These are phyloP conservation scores for Begonia fuchsioides DNA, from an alignment of 306 rosid species.

Conservation along the genomic window DNA sequence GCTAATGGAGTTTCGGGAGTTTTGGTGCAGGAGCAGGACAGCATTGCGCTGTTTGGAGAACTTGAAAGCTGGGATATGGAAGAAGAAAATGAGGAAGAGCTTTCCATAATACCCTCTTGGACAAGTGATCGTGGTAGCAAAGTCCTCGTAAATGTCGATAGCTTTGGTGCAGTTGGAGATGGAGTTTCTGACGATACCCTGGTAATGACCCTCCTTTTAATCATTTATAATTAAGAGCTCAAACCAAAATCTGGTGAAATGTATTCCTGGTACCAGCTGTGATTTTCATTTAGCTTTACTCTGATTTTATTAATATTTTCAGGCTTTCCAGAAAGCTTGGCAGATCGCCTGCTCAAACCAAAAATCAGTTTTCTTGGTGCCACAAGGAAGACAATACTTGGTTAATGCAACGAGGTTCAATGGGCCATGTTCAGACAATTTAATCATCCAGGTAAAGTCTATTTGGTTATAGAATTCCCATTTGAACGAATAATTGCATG, in stretches of 20 bases:
- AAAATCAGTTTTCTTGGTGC: constrained; percentile 62
- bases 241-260: too few species aligned
- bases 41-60: constrained; percentile 34
- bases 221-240: not conserved
- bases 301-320: constrained; percentile 17
- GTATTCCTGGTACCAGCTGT: too few species aligned
- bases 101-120: constrained; percentile 53
- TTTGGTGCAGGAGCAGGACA: constrained; percentile 23
- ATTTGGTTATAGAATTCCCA: not conserved
- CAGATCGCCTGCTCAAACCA: constrained; percentile 51
- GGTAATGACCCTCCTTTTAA: constrained; percentile 18
- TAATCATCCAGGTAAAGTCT: constrained; percentile 54
- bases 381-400: constrained; percentile 53
- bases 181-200: constrained; percentile 76
- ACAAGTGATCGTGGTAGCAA: constrained; percentile 65
- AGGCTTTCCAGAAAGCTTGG: constrained; percentile 89
- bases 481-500: not conserved
- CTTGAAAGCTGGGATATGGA: constrained; percentile 37
- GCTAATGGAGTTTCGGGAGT: constrained; percentile 49
- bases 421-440: constrained; percentile 63
- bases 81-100: constrained; percentile 34
- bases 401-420: constrained; percentile 71
- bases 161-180: constrained; percentile 77
- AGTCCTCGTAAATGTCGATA: constrained; percentile 86
- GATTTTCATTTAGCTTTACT: constrained; percentile 1